phyloP scores from a whole-genome alignment of 2,329 filamentous ascomycete species.

The Fusarium anguioides region DNA sequence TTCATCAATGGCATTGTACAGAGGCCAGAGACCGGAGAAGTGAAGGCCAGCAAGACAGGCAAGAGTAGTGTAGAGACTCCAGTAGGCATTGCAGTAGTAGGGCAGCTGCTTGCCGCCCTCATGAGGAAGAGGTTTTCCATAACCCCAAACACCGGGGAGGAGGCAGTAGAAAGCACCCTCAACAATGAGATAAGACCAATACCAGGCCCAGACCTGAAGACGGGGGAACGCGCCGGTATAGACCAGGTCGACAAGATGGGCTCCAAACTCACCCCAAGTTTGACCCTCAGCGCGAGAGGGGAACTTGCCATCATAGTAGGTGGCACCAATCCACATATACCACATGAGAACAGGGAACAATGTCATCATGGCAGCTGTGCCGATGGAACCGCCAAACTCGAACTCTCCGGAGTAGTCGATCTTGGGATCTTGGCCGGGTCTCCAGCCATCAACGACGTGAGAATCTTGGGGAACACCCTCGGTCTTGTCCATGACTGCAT shows the following conservation, averaged over 20 bases:
- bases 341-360: slow-evolving; percentile 96
- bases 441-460: slow-evolving; percentile 65
- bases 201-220: slow-evolving; percentile 86
- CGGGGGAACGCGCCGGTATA: slow-evolving; percentile 89
- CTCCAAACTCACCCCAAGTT: slow-evolving; percentile 75
- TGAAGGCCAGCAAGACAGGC: slow-evolving; percentile 77
- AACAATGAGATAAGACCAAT: slow-evolving; percentile 92
- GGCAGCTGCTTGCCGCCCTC: slow-evolving; percentile 84
- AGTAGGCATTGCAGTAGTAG: slow-evolving; percentile 94
- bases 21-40: slow-evolving; percentile 83
- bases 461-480: slow-evolving; percentile 35
- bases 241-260: slow-evolving; percentile 76
- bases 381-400: slow-evolving; percentile 91
- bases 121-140: slow-evolving; percentile 88
- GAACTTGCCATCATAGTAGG: slow-evolving; percentile 88
- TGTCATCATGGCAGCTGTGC: slow-evolving; percentile 86
- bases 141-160: slow-evolving; percentile 86
- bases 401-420: slow-evolving; percentile 71
- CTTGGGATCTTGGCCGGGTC: slow-evolving; percentile 68
- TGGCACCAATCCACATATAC: slow-evolving; percentile 98
- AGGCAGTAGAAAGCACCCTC: slow-evolving; percentile 85
- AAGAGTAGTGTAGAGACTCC: slow-evolving; percentile 89
- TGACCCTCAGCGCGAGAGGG: slow-evolving; percentile 75
- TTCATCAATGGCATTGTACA: slow-evolving; percentile 94
- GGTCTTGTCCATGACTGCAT: slow-evolving; percentile 31